Evolutionary conservation across 2,329 filamentous ascomycete genomes (phyloP).

Genomic region (Aureobasidium namibiae): DNA sequence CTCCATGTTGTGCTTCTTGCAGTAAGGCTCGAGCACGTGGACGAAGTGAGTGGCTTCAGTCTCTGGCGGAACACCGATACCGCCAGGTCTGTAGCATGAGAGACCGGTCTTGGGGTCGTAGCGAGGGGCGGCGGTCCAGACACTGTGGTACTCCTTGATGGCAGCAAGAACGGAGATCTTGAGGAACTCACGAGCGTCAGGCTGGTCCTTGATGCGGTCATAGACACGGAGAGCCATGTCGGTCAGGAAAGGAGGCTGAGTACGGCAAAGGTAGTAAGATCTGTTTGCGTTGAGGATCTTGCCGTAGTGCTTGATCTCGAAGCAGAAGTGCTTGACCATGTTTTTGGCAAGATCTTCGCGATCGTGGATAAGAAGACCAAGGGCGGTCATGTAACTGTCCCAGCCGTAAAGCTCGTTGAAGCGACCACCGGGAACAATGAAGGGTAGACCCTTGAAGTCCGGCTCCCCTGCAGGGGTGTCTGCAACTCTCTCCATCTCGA

Average conservation of each 20-base stretch:
- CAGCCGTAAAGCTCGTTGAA: conserved; percentile 99
- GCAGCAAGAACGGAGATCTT: conserved; percentile 73
- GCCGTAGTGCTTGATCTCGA: conserved; percentile 96
- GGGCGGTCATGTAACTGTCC: conserved; percentile 98
- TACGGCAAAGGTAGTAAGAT: conserved; percentile 89
- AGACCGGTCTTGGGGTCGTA: conserved; percentile 70
- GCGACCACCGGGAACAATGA: conserved; percentile 92
- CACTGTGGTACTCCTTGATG: conserved; percentile 91
- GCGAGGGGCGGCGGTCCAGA: conserved; percentile 69
- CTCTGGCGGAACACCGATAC: conserved; percentile 80
- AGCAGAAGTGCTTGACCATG: conserved; percentile 95
- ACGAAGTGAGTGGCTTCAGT: conserved; percentile 82
- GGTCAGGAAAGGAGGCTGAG: conserved; percentile 92
- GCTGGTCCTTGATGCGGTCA: conserved; percentile 83
- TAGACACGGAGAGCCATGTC: conserved; percentile 95
- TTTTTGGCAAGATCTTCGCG: conserved; percentile 80
- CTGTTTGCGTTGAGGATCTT: conserved; percentile 97
- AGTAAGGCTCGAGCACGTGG: conserved; percentile 73
- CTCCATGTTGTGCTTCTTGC: conserved; percentile 71
- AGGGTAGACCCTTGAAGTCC: conserved; percentile 72
- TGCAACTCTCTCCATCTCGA: conserved; percentile 66
- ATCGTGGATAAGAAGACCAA: conserved; percentile 80
- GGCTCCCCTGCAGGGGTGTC: conserved; percentile 61
- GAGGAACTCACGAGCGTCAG: conserved; percentile 72
- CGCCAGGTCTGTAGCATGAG: conserved; percentile 76